Evolutionary conservation across 331 rosid species (phyloP), one percentile per base, ranked within the genome.

Genomic region (Ulmus americana): DNA sequence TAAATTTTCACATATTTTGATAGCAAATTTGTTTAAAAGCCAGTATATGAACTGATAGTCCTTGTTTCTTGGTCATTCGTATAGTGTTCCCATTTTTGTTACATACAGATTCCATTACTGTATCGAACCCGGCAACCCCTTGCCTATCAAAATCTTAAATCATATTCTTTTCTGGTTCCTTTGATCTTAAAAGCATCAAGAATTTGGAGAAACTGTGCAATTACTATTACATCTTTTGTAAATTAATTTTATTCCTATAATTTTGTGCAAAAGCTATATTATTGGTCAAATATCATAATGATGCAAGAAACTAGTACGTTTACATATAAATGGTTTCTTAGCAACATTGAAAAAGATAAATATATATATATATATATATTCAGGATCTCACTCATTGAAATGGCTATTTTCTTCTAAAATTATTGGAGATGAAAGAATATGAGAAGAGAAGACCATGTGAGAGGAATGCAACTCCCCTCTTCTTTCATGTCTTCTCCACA

Each of bases 371-470:
- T 28, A 28, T 28, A 28, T 28, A 28, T 28, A 28, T 2, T 18
- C 15, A 8, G 3, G 10, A 41, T 60, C 49, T 40, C 13, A 14
- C 49, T 60, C 1, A 60, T 60, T 42, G 64, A 43, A 14, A 39
- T 9, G 35, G 50, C 15, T 35, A 55, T 35, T 55, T 39, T 20
- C 35, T 28, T 28, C 65, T 16, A 44, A 60, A 60, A 5, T 13
- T 42, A 43, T 14, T 41, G 64, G 84, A 85, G 74, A 83, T 83
- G 42, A 85, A 83, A 66, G 77, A 74, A 74, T 88, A 82, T 61
- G 77, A 83, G 85, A 39, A 48, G 14, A 55, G 28, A 39, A 42
- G 44, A 39, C 44, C 81, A 67, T 67, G 71, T 77, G 81, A 61
- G 20, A 16, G 61, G 68, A 43, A 57, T 39, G 64, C 48, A 45